These are phyloP conservation scores for Trifolium fragiferum DNA, from an alignment of 306 rosid species.

Conservation along the genomic window DNA sequence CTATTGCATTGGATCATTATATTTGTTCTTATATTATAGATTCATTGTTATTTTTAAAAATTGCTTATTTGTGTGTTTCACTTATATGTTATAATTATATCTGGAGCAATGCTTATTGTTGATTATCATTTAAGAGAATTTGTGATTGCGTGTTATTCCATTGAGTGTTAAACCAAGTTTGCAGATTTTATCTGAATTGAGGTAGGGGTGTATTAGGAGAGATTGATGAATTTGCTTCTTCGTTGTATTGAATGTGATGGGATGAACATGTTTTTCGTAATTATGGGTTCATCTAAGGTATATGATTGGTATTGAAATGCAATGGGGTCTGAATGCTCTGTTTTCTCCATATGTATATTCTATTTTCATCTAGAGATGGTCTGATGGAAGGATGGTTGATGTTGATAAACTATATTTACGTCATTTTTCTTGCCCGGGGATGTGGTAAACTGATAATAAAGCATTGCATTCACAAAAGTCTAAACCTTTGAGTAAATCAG, in stretches of 20 bases:
- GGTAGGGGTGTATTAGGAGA: constrained; percentile 14
- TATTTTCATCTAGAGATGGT: constrained; percentile 1
- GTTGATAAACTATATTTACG: neutral
- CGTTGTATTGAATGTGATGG: constrained; percentile 11
- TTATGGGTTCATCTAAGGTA: neutral
- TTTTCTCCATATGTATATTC: neutral
- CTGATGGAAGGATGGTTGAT: neutral
- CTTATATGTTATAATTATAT: neutral
- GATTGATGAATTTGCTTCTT: neutral
- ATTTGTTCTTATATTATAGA: neutral
- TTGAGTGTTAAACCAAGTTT: constrained; percentile 21
- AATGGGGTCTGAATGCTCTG: neutral
- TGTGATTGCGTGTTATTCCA: neutral
- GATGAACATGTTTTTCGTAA: neutral
- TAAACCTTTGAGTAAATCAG: too few species aligned
- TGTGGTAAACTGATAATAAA: neutral
- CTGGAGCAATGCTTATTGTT: neutral
- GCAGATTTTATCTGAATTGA: neutral
- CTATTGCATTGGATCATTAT: neutral
- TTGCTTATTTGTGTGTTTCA: constrained; percentile 7
- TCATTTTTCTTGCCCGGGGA: neutral
- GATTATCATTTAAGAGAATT: constrained; percentile 9
- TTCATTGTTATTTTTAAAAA: neutral
- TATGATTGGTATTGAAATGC: neutral
- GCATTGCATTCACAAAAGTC: neutral